phyloP scores from a whole-genome alignment of 2,329 filamentous ascomycete genomes.

The Penicillium glabrum region DNA sequence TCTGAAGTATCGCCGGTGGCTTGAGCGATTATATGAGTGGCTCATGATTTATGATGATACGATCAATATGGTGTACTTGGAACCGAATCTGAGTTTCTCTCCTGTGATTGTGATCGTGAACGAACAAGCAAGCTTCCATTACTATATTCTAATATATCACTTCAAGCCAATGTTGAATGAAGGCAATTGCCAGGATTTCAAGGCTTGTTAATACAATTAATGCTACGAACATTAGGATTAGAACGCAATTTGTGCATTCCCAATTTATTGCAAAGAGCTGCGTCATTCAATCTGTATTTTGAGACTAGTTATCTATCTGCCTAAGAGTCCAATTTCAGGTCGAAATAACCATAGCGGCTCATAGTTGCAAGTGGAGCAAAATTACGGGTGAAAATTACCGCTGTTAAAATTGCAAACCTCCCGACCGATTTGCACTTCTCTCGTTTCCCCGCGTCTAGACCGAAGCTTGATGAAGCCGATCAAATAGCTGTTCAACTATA shows the following conservation, averaged over 20 bases:
- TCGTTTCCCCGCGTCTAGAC: slow-evolving; percentile 5
- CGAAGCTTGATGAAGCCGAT: slow-evolving; percentile 5
- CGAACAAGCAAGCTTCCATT: background rate
- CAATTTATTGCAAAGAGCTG: background rate
- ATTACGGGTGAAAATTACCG: slow-evolving; percentile 9
- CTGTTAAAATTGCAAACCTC: slow-evolving; percentile 6
- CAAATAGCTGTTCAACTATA: background rate
- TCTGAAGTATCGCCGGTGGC: background rate
- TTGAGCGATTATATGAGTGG: background rate
- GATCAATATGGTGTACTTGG: background rate
- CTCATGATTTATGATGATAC: slow-evolving; percentile 1
- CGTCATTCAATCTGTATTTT: background rate
- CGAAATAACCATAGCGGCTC: background rate
- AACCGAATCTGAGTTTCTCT: background rate
- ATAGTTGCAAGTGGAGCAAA: background rate
- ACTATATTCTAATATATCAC: background rate
- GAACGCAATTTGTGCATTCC: too few relatives aligned
- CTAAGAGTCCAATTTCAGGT: background rate
- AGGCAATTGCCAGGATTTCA: background rate
- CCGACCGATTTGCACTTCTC: slow-evolving; percentile 7
- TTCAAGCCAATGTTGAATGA: background rate
- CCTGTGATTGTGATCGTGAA: background rate
- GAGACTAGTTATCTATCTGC: background rate
- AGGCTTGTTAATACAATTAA: background rate
- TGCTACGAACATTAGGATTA: background rate